Base-by-base conservation (phyloP, 2,329 filamentous ascomycete genomes). In the Fusarium napiforme region DNA sequence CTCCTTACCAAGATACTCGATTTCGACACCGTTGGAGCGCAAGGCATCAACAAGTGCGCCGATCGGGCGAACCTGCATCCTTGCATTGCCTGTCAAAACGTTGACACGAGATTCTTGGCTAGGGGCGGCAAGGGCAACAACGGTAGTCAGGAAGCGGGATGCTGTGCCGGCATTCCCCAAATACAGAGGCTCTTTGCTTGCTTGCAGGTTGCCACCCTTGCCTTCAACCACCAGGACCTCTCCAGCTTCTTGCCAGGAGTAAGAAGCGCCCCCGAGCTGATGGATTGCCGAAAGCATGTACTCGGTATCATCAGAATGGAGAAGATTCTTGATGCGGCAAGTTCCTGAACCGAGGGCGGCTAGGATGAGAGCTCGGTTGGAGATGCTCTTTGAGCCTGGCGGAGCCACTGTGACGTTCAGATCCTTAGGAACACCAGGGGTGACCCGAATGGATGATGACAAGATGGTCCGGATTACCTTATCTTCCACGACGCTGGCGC, bases 121-220 rank as follows among this genome's bases (percentile, higher is more conserved):
- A 4, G 94, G 88, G 40, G 90, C 87, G 77, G 95, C 96, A 36
- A 99, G 89, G 14, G 95, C 93, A 18, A 94, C 92, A 30, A 98
- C 95, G 1, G 94, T 97, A 2, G 96, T 98, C 72, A 99, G 84
- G 84, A 99, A 99, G 73, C 96, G 91, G 52, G 96, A 97, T 4
- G 96, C 96, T 5, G 96, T 99, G 65, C 96, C 96, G 32, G 96
- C 96, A 80, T 99, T 99, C 58, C 97, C 96, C 52, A 99, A 90
- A 81, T 98, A 99, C 36, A 99, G 87, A 68, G 94, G 90, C 23
- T 93, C 88, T 40, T 89, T 83, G 78, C 91, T 95, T 16, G 96
- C 95, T 77, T 90, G 87, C 30, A 99, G 87, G 71, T 91, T 89
- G 57, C 96, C 96, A n/a, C 95, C 96, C 77, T 94, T 97, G 60